Base-by-base conservation (phyloP, 306 rosid species). In the Vachellia pachyceras region DNA sequence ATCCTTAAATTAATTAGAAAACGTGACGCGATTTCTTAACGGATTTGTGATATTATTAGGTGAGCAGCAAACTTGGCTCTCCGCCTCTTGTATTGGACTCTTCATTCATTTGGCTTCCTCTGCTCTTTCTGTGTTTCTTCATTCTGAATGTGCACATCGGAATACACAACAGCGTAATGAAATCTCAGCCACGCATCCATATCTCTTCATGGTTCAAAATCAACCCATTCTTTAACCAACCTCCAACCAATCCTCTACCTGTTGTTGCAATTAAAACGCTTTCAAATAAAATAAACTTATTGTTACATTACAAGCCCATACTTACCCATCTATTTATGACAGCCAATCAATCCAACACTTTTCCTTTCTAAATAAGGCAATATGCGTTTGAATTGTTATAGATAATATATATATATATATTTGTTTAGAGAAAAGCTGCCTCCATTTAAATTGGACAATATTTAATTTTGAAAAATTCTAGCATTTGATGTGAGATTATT, bases 151-250 rank as follows among this genome's bases (percentile, higher is more conserved):
- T 25, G 7, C 18, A 33, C 35, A 41, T 42, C 5, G 49, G 57
- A 71, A 40, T 9, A 42, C 46, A 63, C 64, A 14, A 77, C 79
- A 64, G 60, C 7, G 12, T 1, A 69, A 70, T 72, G 13, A 68
- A 68, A n/a, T 63, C 58, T 20, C 35, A 63, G 23, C 44, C 29
- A 58, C 49, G 18, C n/a, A 25, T 70, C 69, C 45, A 20, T 45
- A 29, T 29, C n/a, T 39, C 7, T 49, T 5, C 17, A 5, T 18
- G 44, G 33, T 2, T 29, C 33, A 29, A 29, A 29, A 29, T 77
- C 82, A 63, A 82, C 41, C 52, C 7, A 39, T 11, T 40, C 39
- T 83, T 67, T 42, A 52, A 79, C 77, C 42, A 79, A 67, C 58
- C 11, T 67, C 69, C 80, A 73, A 78, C 83, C 29, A 74, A 57